phyloP scores from a whole-genome alignment of 257 asterid species.

The Solanum corneliomulleri region DNA sequence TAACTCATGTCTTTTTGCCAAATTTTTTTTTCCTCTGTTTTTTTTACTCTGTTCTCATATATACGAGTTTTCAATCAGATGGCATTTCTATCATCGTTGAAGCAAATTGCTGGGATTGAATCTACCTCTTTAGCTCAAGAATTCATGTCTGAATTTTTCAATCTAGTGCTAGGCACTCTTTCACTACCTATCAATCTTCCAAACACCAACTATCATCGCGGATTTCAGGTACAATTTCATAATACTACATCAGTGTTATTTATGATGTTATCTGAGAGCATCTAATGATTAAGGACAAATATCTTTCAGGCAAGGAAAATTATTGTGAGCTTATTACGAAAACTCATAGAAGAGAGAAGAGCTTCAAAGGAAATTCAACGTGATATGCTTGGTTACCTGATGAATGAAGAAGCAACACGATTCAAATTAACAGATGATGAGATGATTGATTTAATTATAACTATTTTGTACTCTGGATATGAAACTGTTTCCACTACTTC shows the following conservation, averaged over 20 bases:
- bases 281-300: not conserved
- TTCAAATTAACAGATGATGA: conserved; percentile 67
- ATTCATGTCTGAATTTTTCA: conserved; percentile 89
- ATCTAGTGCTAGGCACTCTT: conserved; percentile 84
- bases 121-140: conserved; percentile 46
- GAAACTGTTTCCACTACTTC: conserved; percentile 89
- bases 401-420: conserved; percentile 31
- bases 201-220: conserved; percentile 63
- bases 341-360: conserved; percentile 52
- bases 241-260: not conserved
- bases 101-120: conserved; percentile 82
- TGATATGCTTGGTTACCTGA: conserved; percentile 62
- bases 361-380: conserved; percentile 21
- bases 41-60: conserved; percentile 15
- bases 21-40: not conserved
- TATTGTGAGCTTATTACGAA: conserved; percentile 40
- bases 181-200: conserved; percentile 93
- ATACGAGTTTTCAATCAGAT: conserved; percentile 24
- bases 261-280: not conserved
- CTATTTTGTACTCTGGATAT: conserved; percentile 73
- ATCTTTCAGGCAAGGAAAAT: conserved; percentile 64
- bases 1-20: not conserved
- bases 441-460: conserved; percentile 67
- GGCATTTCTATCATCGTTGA: conserved; percentile 83
- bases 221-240: conserved; percentile 54